Evolutionary conservation across 257 asterid species (phyloP).

Genomic region (Solanum corneliomulleri): DNA sequence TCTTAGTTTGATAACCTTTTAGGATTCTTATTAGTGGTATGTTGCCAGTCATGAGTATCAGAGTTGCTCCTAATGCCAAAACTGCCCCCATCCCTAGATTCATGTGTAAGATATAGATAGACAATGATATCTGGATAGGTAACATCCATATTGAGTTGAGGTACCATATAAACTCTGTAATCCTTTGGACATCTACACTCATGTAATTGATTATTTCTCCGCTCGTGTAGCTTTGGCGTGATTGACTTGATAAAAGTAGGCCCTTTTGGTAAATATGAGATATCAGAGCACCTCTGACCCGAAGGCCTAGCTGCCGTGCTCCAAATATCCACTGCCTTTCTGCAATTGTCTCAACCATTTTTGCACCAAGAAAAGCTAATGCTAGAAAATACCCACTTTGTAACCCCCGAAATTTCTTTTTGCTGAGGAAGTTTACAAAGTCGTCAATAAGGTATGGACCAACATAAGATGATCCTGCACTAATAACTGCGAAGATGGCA

Average conservation of each 20-base stretch:
- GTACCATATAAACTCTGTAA: constrained; percentile 85
- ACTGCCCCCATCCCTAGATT: constrained; percentile 73
- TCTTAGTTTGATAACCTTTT: constrained; percentile 57
- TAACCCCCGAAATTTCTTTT: constrained; percentile 45
- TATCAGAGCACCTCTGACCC: constrained; percentile 71
- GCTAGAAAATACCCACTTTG: constrained; percentile 71
- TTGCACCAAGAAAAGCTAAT: constrained; percentile 74
- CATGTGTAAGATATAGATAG: constrained; percentile 54
- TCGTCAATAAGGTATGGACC: constrained; percentile 86
- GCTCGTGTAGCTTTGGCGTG: constrained; percentile 68
- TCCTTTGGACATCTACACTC: constrained; percentile 97
- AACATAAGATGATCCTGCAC: constrained; percentile 73
- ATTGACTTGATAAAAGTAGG: constrained; percentile 57
- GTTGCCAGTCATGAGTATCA: constrained; percentile 54
- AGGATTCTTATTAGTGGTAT: constrained; percentile 64
- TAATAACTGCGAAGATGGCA: constrained; percentile 72
- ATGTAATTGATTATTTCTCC: constrained; percentile 85
- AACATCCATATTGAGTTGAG: constrained; percentile 79
- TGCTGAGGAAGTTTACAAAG: constrained; percentile 56
- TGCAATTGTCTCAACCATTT: constrained; percentile 67
- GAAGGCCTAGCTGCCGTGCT: constrained; percentile 85
- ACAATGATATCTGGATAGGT: constrained; percentile 73
- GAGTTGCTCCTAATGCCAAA: constrained; percentile 62
- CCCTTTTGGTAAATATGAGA: constrained; percentile 87
- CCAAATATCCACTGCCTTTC: constrained; percentile 99